Conservation (phyloP, 164 flowering plant genomes). For the Annona squamosa region DNA sequence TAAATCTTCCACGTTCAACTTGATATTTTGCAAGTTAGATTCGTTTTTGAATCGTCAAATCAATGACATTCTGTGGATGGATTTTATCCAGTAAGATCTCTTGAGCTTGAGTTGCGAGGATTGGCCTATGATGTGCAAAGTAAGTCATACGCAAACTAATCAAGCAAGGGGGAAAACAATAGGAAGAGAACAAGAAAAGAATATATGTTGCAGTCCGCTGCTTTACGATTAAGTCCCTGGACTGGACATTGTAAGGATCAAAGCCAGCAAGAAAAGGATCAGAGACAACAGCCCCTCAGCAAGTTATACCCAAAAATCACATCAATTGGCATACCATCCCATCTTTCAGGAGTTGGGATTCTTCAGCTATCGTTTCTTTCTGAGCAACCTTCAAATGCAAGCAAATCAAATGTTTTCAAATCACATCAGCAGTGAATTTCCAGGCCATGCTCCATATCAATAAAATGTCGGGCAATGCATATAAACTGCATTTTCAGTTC, state of each 20-base stretch:
- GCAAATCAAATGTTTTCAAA: neutral
- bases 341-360: neutral
- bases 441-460: neutral
- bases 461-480: neutral
- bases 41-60: neutral
- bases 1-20: neutral
- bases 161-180: neutral
- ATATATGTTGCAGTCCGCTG: neutral
- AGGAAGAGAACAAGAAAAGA: neutral
- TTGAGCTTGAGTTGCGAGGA: neutral
- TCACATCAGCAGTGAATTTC: neutral
- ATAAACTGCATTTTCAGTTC: neutral
- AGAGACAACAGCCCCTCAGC: neutral
- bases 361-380: neutral
- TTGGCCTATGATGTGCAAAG: neutral
- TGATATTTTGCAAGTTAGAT: neutral
- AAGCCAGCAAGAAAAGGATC: neutral
- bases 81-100: neutral
- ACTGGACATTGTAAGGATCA: neutral
- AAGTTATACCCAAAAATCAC: neutral
- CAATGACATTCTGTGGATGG: neutral
- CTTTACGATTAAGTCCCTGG: neutral
- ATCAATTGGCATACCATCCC: neutral
- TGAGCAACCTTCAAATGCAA: neutral
- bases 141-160: neutral